Base-by-base conservation (phyloP, 2,329 filamentous ascomycete species). In the Exophiala calicioides region DNA sequence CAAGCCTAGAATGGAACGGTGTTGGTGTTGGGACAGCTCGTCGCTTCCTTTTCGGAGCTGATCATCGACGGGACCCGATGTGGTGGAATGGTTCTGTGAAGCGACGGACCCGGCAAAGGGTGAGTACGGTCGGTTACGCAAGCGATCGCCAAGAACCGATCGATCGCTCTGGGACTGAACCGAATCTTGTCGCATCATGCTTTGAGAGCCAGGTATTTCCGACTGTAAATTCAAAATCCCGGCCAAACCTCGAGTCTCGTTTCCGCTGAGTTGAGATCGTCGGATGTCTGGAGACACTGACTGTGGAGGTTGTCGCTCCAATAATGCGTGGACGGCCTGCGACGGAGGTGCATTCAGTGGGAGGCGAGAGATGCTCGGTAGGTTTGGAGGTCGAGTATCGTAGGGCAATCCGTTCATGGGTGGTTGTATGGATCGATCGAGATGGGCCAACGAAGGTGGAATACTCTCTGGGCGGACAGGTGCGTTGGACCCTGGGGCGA, bases 1-100 rank as follows among this genome's bases (percentile, higher is more conserved):
- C 8, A 95, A 78, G 3, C 82, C 84, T n/a, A 95, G 73, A 32
- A 95, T 75, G 27, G 80, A 83, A 52, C 86, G 82, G 36, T 79
- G 78, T 41, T 79, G 76, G 27, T 79, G 78, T 41, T 79, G 76
- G 27, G 80, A 75, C 30, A 80, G 74, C 23, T 79, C 75, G 38
- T 81, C 79, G 59, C 70, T 76, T 44, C 66, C 68, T 52, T 71
- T 72, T 12, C 70, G 66, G n/a, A 62, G 63, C 41, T 66, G 65
- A 12, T 70, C 68, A 18, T 72, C 70, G 7, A 58, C 39, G 24
- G 62, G 55, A 6, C 60, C 53, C 7, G 62, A 51, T 18, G 56
- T 47, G 7, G 61, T 50, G 16, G 49, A 49, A 55, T 54, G 27
- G 64, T 60, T 51, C 6, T 64, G 59, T 8, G 60, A 62, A 3